phyloP scores from a whole-genome alignment of 345 rosid genomes.

The Psidium guajava region DNA sequence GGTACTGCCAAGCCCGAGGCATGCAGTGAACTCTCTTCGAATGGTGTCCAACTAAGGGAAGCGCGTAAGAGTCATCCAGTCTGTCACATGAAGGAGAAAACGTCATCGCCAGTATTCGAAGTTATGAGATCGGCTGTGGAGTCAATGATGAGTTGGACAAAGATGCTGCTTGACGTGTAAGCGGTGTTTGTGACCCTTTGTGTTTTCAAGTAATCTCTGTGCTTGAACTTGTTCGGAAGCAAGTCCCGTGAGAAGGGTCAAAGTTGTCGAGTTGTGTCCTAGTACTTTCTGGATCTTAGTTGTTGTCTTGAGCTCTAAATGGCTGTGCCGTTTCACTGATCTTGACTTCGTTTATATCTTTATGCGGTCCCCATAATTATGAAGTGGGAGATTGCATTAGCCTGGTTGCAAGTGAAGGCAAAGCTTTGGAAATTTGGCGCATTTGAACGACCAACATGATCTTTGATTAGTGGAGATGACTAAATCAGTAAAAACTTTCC shows the following conservation, averaged over 20 bases:
- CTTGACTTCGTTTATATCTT: not conserved
- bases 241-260: not conserved
- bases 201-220: not conserved
- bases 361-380: not conserved
- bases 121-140: conserved; percentile 8
- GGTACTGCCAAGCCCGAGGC: conserved; percentile 35
- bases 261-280: not conserved
- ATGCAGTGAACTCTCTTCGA: conserved; percentile 29
- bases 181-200: not conserved
- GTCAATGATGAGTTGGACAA: conserved; percentile 10
- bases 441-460: not conserved
- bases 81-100: conserved; percentile 23
- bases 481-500: not conserved
- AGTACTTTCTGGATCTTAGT: not conserved
- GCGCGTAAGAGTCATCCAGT: conserved; percentile 17
- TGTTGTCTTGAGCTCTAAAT: not conserved
- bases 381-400: not conserved
- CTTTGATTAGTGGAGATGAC: not conserved
- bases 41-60: conserved; percentile 2
- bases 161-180: conserved; percentile 1
- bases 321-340: not conserved
- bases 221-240: not conserved
- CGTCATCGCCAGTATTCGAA: not conserved
- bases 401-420: not conserved
- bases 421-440: not conserved